Conservation (phyloP, 2,329 filamentous ascomycete genomes). For the Aspergillus niger region DNA sequence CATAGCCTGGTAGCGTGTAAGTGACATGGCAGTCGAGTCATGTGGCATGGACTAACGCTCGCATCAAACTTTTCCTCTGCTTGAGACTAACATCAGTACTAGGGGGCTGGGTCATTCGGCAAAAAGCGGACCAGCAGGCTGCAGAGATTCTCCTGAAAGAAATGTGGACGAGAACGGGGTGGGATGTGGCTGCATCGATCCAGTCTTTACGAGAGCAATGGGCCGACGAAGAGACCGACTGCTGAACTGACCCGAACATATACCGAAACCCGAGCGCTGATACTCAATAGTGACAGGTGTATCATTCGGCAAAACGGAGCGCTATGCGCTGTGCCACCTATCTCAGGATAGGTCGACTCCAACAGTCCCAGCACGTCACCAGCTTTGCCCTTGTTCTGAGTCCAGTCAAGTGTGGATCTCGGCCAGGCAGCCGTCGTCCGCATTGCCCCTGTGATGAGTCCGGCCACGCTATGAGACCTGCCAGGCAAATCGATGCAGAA, state of each 20-base stretch:
- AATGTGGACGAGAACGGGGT: constrained; percentile 29
- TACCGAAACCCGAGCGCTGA: background rate
- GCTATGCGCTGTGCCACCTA: too few relatives aligned
- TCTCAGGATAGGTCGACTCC: too few relatives aligned
- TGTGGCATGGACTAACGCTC: background rate
- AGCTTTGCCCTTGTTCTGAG: too few relatives aligned
- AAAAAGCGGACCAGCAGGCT: constrained; percentile 27
- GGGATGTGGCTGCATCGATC: constrained; percentile 29
- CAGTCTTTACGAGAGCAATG: constrained; percentile 26
- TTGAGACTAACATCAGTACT: background rate
- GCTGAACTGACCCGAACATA: background rate
- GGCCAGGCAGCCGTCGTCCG: too few relatives aligned
- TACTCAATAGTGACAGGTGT: background rate
- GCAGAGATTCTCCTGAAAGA: constrained; percentile 25
- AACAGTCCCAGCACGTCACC: too few relatives aligned
- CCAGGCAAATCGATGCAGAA: background rate
- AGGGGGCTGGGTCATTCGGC: constrained; percentile 32
- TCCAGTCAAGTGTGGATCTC: too few relatives aligned
- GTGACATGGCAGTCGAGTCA: background rate
- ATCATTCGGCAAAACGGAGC: background rate
- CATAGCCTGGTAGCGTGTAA: constrained; percentile 31
- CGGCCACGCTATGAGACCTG: background rate
- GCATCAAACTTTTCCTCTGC: background rate
- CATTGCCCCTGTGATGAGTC: too few relatives aligned
- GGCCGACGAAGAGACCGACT: constrained; percentile 20